Conservation (phyloP, 768 basidiomycete genomes). For the Hebeloma cylindrosporum region DNA sequence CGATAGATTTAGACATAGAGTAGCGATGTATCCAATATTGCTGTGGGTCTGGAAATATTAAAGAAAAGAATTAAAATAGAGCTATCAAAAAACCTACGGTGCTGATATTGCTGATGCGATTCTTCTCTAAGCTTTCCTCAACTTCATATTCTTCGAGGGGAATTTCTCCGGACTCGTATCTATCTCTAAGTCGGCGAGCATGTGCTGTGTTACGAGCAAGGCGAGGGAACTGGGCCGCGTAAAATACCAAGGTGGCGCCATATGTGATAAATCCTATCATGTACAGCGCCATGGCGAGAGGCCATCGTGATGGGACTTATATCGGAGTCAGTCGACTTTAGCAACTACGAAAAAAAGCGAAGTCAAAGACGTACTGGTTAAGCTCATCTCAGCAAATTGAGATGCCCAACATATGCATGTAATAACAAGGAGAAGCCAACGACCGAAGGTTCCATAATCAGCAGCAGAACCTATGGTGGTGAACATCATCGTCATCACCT, state of each 20-base stretch:
- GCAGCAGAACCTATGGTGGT: conserved; percentile 77
- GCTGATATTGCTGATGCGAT: conserved; percentile 80
- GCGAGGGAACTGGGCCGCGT: conserved; percentile 74
- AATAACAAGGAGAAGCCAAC: conserved; percentile 71
- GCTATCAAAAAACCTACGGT: conserved; percentile 46
- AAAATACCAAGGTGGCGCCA: conserved; percentile 81
- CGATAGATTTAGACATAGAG: conserved; percentile 64
- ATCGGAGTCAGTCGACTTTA: background rate
- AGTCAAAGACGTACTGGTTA: conserved; percentile 52
- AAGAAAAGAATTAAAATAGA: background rate
- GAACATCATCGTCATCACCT: conserved; percentile 81
- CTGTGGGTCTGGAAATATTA: conserved; percentile 56
- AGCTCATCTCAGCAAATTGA: conserved; percentile 73
- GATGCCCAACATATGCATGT: conserved; percentile 80
- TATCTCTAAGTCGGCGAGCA: conserved; percentile 52
- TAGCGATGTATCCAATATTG: conserved; percentile 72
- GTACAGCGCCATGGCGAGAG: conserved; percentile 73
- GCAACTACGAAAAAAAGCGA: background rate
- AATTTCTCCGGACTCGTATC: conserved; percentile 61
- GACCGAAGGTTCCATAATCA: conserved; percentile 74
- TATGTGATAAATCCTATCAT: conserved; percentile 80
- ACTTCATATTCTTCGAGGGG: conserved; percentile 61
- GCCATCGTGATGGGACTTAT: conserved; percentile 67
- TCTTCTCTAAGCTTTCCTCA: conserved; percentile 82
- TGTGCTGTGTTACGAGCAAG: conserved; percentile 76